Evolutionary conservation across 2,329 filamentous ascomycete genomes (phyloP).

Genomic region (Chaetomium sp.): DNA sequence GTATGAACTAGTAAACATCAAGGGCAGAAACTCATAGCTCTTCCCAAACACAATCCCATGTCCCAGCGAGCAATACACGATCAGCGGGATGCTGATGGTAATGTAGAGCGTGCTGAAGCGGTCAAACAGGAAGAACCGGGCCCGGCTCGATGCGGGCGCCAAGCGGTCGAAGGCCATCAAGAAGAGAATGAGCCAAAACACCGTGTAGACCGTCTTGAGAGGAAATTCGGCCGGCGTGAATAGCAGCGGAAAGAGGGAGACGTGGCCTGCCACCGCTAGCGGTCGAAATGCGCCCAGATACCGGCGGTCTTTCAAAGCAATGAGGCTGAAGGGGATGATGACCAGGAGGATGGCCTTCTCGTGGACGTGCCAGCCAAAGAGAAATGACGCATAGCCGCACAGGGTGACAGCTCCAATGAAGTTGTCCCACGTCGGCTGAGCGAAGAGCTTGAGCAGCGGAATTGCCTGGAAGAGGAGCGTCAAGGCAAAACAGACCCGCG

Average conservation of each 20-base stretch:
- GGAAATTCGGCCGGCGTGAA: conserved; percentile 93
- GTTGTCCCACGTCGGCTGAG: conserved; percentile 78
- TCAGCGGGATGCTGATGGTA: conserved; percentile 82
- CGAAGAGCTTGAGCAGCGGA: conserved; percentile 80
- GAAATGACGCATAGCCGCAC: conserved; percentile 93
- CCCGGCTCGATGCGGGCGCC: conserved; percentile 76
- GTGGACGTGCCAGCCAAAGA: conserved; percentile 98
- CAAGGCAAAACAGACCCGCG: conserved; percentile 76
- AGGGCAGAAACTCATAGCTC: conserved; percentile 82
- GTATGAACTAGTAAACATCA: conserved; percentile 98
- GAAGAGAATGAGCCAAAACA: conserved; percentile 88
- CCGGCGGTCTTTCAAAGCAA: conserved; percentile 85
- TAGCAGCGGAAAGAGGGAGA: conserved; percentile 90
- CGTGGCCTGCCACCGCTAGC: conserved; percentile 88
- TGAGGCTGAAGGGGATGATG: conserved; percentile 91
- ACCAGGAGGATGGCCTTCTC: conserved; percentile 95
- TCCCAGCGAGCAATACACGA: conserved; percentile 82
- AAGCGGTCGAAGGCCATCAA: conserved; percentile 83
- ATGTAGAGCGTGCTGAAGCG: conserved; percentile 90
- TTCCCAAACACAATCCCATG: conserved; percentile 84
- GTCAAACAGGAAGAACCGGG: conserved; percentile 87
- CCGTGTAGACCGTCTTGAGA: conserved; percentile 89
- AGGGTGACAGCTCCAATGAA: conserved; percentile 89
- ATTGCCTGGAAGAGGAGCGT: conserved; percentile 82
- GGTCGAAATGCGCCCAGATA: conserved; percentile 91